A percentile compares a stretch with the other conserved stretches of the same genome.
Conservation (phyloP, 306 rosid species). For the Elaeagnus macrophylla region DNA sequence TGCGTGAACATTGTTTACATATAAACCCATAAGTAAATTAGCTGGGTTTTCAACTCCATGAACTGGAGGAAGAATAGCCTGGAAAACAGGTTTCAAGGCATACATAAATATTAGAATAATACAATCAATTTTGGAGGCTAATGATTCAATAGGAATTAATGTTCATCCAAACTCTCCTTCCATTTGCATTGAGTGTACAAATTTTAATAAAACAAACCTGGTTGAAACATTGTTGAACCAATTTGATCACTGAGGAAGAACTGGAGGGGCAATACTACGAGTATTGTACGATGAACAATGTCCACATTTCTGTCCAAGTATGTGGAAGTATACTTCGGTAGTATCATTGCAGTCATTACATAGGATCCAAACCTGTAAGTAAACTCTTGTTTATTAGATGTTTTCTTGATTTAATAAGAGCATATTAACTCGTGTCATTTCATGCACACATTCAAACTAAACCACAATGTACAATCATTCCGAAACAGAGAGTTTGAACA, state of each 20-base stretch:
- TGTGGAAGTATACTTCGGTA: slow-evolving; percentile 78
- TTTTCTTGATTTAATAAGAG: neutral
- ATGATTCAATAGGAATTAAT: no score
- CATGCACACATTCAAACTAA: neutral
- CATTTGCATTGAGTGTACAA: slow-evolving; percentile 1
- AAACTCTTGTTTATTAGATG: slow-evolving; percentile 10
- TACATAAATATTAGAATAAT: slow-evolving; percentile 9
- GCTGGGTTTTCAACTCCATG: slow-evolving; percentile 16
- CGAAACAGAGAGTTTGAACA: no score
- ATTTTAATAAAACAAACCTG: neutral
- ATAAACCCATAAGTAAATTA: slow-evolving; percentile 17
- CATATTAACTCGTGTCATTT: neutral
- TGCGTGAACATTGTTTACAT: slow-evolving; percentile 22
- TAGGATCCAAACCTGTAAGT: slow-evolving; percentile 82
- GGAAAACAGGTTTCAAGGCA: slow-evolving; percentile 19
- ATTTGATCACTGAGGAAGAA: slow-evolving; percentile 58
- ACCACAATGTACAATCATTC: neutral
- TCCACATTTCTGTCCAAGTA: slow-evolving; percentile 82
- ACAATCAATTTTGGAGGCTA: slow-evolving; percentile 11
- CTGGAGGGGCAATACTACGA: slow-evolving; percentile 85
- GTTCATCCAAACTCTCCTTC: slow-evolving; percentile 9
- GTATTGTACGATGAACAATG: slow-evolving; percentile 92
- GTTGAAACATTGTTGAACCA: slow-evolving; percentile 14
- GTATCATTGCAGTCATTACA: slow-evolving; percentile 97
- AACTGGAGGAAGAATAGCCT: slow-evolving; percentile 29